Evolutionary conservation across 495 filamentous ascomycete species (phyloP).

Genomic region (Neurospora intermedia): DNA sequence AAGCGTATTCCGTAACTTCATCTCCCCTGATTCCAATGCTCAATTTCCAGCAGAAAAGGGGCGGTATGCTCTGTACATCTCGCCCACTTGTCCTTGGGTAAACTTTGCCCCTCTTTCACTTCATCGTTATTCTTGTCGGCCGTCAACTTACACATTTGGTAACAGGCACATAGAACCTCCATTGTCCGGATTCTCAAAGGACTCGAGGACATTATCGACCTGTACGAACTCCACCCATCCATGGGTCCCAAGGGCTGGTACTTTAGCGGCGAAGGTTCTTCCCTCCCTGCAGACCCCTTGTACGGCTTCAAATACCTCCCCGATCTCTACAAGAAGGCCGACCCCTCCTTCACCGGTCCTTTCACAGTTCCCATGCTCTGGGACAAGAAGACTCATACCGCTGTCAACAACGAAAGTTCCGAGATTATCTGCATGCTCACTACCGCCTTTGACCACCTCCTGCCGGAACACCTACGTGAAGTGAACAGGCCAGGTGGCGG

Average conservation of each 20-base stretch:
- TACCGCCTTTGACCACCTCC: slow-evolving; percentile 59
- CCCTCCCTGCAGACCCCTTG: slow-evolving; percentile 45
- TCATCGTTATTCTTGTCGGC: neutral
- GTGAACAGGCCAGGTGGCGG: slow-evolving; percentile 34
- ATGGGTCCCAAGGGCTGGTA: slow-evolving; percentile 54
- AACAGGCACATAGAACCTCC: slow-evolving; percentile 51
- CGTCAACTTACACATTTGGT: neutral
- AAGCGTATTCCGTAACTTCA: slow-evolving; percentile 37
- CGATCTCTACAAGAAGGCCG: slow-evolving; percentile 55
- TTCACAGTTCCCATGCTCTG: slow-evolving; percentile 65
- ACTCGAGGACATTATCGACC: slow-evolving; percentile 49
- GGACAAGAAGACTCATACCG: slow-evolving; percentile 55
- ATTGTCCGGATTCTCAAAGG: slow-evolving; percentile 55
- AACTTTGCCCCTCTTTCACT: neutral
- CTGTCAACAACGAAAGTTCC: slow-evolving; percentile 67
- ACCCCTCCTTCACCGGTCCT: slow-evolving; percentile 50
- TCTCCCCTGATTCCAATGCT: slow-evolving; percentile 38
- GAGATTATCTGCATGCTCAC: slow-evolving; percentile 65
- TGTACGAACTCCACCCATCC: slow-evolving; percentile 44
- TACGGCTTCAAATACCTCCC: slow-evolving; percentile 52
- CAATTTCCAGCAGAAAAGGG: slow-evolving; percentile 53
- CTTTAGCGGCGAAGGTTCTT: slow-evolving; percentile 46
- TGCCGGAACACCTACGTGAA: slow-evolving; percentile 49
- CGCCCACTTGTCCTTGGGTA: slow-evolving; percentile 57
- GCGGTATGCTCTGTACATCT: slow-evolving; percentile 61